phyloP scores from a whole-genome alignment of 164 flowering plant genomes.

The Stephania cephalantha region DNA sequence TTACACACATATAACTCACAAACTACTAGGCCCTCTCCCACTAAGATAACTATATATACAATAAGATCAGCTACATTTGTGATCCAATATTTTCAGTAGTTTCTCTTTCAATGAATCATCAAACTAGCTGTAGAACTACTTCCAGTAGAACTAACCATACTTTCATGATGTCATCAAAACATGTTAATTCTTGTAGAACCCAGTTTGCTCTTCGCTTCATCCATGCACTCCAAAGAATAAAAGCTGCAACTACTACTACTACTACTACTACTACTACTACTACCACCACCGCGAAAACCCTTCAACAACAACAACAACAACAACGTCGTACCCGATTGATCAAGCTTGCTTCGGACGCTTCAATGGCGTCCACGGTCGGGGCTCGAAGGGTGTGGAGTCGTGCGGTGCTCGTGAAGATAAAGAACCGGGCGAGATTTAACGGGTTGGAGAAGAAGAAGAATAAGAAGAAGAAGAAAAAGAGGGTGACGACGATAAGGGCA shows the following conservation, averaged over 20 bases:
- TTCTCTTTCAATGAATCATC: slow-evolving; percentile 12
- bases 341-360: slow-evolving; percentile 41
- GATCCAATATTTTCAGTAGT: background rate
- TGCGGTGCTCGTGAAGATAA: slow-evolving; percentile 31
- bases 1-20: slow-evolving; percentile 1
- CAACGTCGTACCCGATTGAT: slow-evolving; percentile 20
- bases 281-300: slow-evolving; percentile 6
- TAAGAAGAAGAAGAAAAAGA: slow-evolving; percentile 5
- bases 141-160: too few species aligned
- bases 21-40: slow-evolving; percentile 2
- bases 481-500: background rate
- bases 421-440: slow-evolving; percentile 8
- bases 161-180: background rate
- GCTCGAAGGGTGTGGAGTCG: slow-evolving; percentile 45
- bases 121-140: background rate
- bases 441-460: slow-evolving; percentile 5
- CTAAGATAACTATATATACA: background rate
- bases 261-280: background rate
- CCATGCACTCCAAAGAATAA: slow-evolving; percentile 23
- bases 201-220: slow-evolving; percentile 34
- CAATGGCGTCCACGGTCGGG: slow-evolving; percentile 48
- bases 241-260: background rate
- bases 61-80: too few species aligned
- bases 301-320: background rate
- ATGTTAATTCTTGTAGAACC: slow-evolving; percentile 13